Conservation (phyloP, 2,329 filamentous ascomycete species). For the Aurifilum marmelostoma region DNA sequence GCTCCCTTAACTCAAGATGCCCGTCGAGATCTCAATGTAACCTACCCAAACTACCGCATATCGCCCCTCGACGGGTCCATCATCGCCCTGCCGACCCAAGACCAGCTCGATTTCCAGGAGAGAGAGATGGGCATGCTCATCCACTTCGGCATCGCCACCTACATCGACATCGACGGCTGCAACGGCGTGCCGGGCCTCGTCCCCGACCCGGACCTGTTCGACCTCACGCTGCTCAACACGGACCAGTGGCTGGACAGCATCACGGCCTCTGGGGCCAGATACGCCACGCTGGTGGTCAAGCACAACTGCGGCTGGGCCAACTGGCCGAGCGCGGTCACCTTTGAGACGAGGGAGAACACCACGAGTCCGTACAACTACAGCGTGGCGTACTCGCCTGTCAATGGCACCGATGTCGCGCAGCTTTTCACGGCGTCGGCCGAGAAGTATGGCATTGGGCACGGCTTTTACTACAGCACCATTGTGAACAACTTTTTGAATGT, state of each 20-base stretch:
- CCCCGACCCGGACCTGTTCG: conserved; percentile 31
- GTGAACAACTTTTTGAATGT: conserved; percentile 39
- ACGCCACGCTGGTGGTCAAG: conserved; percentile 38
- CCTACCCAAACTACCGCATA: conserved; percentile 29
- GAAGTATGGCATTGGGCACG: conserved; percentile 35
- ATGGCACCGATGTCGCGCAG: conserved; percentile 34
- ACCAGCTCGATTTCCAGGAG: conserved; percentile 35
- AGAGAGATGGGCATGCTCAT: conserved; percentile 35
- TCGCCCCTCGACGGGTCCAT: conserved; percentile 35
- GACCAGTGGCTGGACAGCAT: conserved; percentile 38
- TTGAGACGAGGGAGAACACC: conserved; percentile 33
- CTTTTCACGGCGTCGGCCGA: conserved; percentile 34
- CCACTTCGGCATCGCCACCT: conserved; percentile 36
- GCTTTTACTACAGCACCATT: conserved; percentile 38
- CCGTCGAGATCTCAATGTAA: conserved; percentile 13
- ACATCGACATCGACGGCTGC: conserved; percentile 35
- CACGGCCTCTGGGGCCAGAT: conserved; percentile 34
- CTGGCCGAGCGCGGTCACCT: conserved; percentile 37
- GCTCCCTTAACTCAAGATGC: not conserved
- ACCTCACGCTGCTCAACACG: conserved; percentile 33
- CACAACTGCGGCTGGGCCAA: conserved; percentile 39
- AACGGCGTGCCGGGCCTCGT: conserved; percentile 35
- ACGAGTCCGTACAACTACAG: conserved; percentile 37
- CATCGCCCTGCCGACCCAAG: conserved; percentile 34
- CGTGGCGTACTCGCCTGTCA: conserved; percentile 34